A percentile compares a stretch with the other conserved stretches of the same genome.
Evolutionary conservation across 1,284 basidiomycete genomes (phyloP).

Genomic region (Apiotrichum gracile): DNA sequence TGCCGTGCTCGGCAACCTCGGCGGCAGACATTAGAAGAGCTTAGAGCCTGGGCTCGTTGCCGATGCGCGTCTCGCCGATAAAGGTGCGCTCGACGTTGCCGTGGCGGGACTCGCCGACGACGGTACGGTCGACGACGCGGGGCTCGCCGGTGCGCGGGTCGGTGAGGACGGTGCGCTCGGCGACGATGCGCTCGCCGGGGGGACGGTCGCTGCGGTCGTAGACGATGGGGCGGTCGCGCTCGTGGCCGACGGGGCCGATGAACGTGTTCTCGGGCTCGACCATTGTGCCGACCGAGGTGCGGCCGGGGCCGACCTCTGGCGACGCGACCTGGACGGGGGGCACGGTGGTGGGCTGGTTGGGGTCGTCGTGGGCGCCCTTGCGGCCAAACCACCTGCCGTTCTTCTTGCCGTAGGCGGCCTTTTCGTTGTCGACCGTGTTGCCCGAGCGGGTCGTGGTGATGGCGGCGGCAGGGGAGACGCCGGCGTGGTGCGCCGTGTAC

Average conservation of each 20-base stretch:
- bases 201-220: too few species aligned
- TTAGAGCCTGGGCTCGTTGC: too few species aligned
- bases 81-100: too few species aligned
- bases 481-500: constrained; percentile 24
- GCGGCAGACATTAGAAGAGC: too few species aligned
- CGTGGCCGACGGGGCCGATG: background rate
- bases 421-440: constrained; percentile 3
- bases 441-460: background rate
- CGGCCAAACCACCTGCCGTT: constrained; percentile 21
- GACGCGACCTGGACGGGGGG: background rate
- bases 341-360: background rate
- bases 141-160: too few species aligned
- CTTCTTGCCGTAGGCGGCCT: constrained; percentile 5
- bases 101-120: too few species aligned
- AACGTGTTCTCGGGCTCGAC: background rate
- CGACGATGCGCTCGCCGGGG: too few species aligned
- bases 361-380: constrained; percentile 25
- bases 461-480: background rate
- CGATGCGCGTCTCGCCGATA: too few species aligned
- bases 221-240: too few species aligned
- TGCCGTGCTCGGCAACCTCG: too few species aligned
- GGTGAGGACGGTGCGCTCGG: too few species aligned
- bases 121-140: too few species aligned
- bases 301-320: background rate
- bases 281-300: background rate